Evolutionary conservation across 352 stramenopile genomes (phyloP), one percentile per base, ranked within the genome.

Genomic region (Phytophthora foliorum): DNA sequence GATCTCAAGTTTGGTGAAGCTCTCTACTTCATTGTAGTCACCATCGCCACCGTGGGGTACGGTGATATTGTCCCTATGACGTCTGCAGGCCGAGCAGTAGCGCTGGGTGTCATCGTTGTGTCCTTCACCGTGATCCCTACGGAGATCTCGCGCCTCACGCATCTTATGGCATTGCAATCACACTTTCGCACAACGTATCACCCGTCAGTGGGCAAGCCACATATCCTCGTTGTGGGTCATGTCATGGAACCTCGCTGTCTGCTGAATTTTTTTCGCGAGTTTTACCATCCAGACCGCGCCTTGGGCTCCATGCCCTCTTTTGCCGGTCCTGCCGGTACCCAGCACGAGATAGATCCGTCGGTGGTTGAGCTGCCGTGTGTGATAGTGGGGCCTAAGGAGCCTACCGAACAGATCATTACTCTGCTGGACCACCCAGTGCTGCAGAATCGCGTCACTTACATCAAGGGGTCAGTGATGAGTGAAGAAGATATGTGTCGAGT

Each of bases 401-500:
- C 82, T 2, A 78, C 59, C 8, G 82, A 91, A 53, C 73, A 69
- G 19, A 71, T 89, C 49, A 69, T 88, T 27, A 81, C 71, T 48
- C 50, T 91, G n/a, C 54, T 91, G 13, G 72, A 89, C 24, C 81
- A 91, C 34, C 82, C 82, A 6, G 71, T 91, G 3, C 74, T 89
- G 1, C 79, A 91, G 63, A 78, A 83, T 25, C 75, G 78, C 19
- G 82, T 91, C 6, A 81, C 64, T 14, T 91, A 86, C 67, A 87
- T 91, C 58, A 91, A 91, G 31, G 80, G 78, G 24, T 89, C 80
- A 1, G 76, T 91, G 6, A 85, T 91, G 77, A 82, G 69, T 29
- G 82, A 89, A 51, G 82, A 91, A 54, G 82, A 91, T 38, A 69
- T 91, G 39, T 88, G 80, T 51, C 80, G 82, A 38, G 80, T 91